A percentile compares a stretch with the other conserved stretches of the same genome.
These are phyloP conservation scores for Neurospora sp. DNA, from an alignment of 495 filamentous ascomycete genomes.

Conservation along the genomic window DNA sequence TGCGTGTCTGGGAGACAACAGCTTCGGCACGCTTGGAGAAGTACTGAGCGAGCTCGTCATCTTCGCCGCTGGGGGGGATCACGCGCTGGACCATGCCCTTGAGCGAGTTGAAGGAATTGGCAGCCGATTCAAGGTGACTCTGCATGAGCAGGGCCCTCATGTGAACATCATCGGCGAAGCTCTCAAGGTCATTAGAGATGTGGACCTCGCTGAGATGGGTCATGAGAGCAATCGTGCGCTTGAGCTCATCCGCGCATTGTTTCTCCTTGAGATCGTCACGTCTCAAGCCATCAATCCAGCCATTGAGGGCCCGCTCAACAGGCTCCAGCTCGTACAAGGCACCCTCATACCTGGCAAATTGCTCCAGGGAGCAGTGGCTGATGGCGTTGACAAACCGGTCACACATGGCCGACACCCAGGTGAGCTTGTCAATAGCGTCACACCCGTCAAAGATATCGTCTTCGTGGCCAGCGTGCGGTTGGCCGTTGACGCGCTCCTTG, in stretches of 20 bases:
- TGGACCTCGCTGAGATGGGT: slow-evolving; percentile 74
- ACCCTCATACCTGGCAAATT: slow-evolving; percentile 64
- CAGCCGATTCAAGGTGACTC: slow-evolving; percentile 69
- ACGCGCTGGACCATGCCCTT: slow-evolving; percentile 57
- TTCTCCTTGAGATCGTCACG: slow-evolving; percentile 81
- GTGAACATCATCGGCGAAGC: slow-evolving; percentile 68
- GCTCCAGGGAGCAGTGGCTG: slow-evolving; percentile 60
- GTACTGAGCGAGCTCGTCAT: slow-evolving; percentile 55
- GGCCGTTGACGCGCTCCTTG: slow-evolving; percentile 57
- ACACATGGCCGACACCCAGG: slow-evolving; percentile 73
- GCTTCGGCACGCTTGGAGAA: slow-evolving; percentile 62
- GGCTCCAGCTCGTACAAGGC: slow-evolving; percentile 85
- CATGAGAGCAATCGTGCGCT: slow-evolving; percentile 76
- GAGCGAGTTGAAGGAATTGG: slow-evolving; percentile 52
- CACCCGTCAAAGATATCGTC: slow-evolving; percentile 70
- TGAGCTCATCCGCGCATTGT: slow-evolving; percentile 68
- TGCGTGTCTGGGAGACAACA: slow-evolving; percentile 65
- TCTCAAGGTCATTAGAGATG: slow-evolving; percentile 59
- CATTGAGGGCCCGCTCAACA: slow-evolving; percentile 80
- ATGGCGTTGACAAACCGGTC: slow-evolving; percentile 75
- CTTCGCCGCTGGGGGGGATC: slow-evolving; percentile 39
- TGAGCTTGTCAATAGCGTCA: slow-evolving; percentile 74
- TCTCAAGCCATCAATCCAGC: slow-evolving; percentile 75
- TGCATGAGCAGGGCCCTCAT: slow-evolving; percentile 68
- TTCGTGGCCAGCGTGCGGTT: slow-evolving; percentile 45